These are phyloP conservation scores for Fraxinus americana DNA, from an alignment of 257 asterid genomes.

Conservation along the genomic window DNA sequence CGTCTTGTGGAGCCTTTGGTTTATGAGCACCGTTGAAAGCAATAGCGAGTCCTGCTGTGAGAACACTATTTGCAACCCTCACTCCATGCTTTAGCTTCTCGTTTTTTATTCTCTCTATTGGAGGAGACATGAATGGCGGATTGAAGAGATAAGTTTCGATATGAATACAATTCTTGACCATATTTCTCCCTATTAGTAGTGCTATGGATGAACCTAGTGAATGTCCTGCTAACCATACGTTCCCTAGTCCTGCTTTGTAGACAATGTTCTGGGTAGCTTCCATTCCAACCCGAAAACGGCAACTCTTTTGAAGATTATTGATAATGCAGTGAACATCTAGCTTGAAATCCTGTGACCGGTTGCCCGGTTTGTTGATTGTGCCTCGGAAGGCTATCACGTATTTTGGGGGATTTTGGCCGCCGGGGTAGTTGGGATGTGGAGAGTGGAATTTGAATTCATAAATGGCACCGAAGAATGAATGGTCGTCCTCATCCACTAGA, in stretches of 20 bases:
- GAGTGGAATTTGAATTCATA: constrained; percentile 40
- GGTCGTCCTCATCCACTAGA: constrained; percentile 53
- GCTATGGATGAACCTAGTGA: constrained; percentile 75
- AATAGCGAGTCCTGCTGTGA: constrained; percentile 61
- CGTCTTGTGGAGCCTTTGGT: constrained; percentile 18
- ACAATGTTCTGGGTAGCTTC: constrained; percentile 25
- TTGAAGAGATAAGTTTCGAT: constrained; percentile 72
- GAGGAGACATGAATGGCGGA: constrained; percentile 74
- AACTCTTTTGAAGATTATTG: constrained; percentile 49
- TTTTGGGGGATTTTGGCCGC: constrained; percentile 39
- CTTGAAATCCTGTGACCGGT: constrained; percentile 56
- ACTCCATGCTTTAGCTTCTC: constrained; percentile 55
- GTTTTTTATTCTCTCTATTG: constrained; percentile 46
- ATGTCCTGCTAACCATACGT: constrained; percentile 76
- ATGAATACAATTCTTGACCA: constrained; percentile 37
- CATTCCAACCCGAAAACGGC: constrained; percentile 45
- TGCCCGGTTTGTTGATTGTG: constrained; percentile 50
- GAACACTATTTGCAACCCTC: constrained; percentile 48
- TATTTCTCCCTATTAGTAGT: constrained; percentile 49
- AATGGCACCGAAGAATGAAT: constrained; percentile 61
- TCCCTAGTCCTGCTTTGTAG: constrained; percentile 29
- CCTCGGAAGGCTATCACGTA: constrained; percentile 73
- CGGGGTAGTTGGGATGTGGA: constrained; percentile 18
- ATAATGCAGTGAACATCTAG: constrained; percentile 47
- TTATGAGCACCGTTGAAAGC: constrained; percentile 33